A percentile compares a stretch with the other conserved stretches of the same genome.
Conservation (phyloP, 2,329 filamentous ascomycete species). For the Talaromyces sp. region DNA sequence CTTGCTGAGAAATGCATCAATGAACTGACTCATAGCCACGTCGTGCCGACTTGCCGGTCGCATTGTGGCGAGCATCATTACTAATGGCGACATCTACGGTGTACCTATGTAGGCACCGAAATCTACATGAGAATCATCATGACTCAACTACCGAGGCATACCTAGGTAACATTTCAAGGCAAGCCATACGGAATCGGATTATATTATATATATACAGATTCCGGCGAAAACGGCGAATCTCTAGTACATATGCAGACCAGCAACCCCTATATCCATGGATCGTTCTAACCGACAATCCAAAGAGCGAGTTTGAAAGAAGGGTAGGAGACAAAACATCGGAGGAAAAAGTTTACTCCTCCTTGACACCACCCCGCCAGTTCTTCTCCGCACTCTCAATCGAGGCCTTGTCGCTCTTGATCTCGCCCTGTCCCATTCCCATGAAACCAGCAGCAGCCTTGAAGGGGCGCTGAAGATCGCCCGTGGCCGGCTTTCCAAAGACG, state of each 20-base stretch:
- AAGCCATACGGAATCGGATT: too few relatives aligned
- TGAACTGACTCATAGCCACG: background rate
- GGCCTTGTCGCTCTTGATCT: conserved; percentile 89
- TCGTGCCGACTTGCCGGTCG: conserved; percentile 3
- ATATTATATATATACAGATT: background rate
- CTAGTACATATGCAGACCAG: background rate
- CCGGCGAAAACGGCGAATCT: background rate
- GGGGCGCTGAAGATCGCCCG: conserved; percentile 87
- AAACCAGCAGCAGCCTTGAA: conserved; percentile 86
- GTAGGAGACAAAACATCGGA: background rate
- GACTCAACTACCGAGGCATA: background rate
- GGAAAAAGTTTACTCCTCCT: conserved; percentile 45
- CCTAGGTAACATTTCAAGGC: background rate
- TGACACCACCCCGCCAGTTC: conserved; percentile 51
- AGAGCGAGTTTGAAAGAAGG: background rate
- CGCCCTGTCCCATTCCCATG: conserved; percentile 68
- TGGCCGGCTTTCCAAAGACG: conserved; percentile 79
- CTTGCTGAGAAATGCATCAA: conserved; percentile 2
- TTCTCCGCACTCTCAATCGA: conserved; percentile 55
- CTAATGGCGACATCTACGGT: background rate
- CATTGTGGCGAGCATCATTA: background rate
- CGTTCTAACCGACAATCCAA: background rate
- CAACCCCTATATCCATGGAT: conserved; percentile 1
- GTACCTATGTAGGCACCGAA: background rate
- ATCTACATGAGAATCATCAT: background rate